Percentiles rank a stretch among this genome's conserved stretches.
phyloP scores from a whole-genome alignment of 2,329 filamentous ascomycete species.

The Ophiostoma tasmaniense region DNA sequence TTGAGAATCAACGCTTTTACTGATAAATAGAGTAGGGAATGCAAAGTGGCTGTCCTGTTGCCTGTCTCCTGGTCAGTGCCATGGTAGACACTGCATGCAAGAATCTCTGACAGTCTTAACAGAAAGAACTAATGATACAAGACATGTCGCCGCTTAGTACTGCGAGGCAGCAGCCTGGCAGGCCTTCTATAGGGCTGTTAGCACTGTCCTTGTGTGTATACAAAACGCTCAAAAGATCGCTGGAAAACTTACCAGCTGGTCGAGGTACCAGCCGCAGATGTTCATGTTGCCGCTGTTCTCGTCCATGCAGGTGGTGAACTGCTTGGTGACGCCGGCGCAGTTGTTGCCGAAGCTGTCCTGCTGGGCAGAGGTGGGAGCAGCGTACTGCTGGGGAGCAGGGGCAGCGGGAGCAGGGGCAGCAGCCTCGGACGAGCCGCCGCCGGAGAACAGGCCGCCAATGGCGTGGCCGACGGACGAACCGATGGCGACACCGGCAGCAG shows the following conservation, averaged over 20 bases:
- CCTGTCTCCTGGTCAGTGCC: neutral
- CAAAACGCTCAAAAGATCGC: too few relatives aligned
- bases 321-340: constrained; percentile 71
- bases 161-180: constrained; percentile 69
- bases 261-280: constrained; percentile 96
- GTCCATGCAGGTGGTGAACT: constrained; percentile 94
- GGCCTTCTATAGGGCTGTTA: constrained; percentile 50
- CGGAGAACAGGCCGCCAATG: constrained; percentile 79
- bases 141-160: constrained; percentile 43
- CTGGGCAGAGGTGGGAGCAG: constrained; percentile 26
- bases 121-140: neutral
- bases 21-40: neutral
- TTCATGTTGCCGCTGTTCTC: constrained; percentile 88
- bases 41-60: constrained; percentile 2
- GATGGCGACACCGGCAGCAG: constrained; percentile 93
- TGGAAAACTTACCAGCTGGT: constrained; percentile 59
- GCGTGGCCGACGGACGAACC: constrained; percentile 93
- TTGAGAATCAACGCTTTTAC: neutral
- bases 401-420: constrained; percentile 38
- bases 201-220: neutral
- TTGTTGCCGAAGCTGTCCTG: constrained; percentile 52
- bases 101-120: neutral
- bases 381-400: constrained; percentile 40
- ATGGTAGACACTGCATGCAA: neutral
- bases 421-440: constrained; percentile 59